Evolutionary conservation across 2,329 filamentous ascomycete genomes (phyloP).

Genomic region (Polychaeton citri): DNA sequence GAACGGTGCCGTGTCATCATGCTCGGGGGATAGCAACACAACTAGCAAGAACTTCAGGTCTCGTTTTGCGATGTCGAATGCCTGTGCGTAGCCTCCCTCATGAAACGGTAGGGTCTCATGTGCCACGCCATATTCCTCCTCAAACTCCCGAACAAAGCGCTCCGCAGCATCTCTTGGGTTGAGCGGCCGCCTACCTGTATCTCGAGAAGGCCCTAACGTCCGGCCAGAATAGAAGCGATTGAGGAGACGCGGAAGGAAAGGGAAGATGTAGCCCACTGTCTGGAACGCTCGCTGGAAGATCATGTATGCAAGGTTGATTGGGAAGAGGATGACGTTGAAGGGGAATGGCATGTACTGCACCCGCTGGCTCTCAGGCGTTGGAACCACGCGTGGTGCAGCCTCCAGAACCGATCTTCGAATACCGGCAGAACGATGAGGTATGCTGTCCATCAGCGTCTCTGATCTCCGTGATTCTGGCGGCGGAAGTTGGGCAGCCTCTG

Average conservation of each 20-base stretch:
- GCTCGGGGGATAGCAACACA: conserved; percentile 77
- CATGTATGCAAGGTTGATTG: conserved; percentile 65
- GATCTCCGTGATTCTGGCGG: conserved; percentile 48
- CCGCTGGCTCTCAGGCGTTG: conserved; percentile 52
- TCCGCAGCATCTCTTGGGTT: conserved; percentile 79
- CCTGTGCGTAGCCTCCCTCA: conserved; percentile 83
- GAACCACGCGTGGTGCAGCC: conserved; percentile 74
- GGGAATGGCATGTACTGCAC: conserved; percentile 61
- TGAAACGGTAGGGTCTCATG: conserved; percentile 59
- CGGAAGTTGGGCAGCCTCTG: conserved; percentile 55
- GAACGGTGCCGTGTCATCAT: conserved; percentile 80
- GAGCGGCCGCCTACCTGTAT: conserved; percentile 55
- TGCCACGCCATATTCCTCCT: conserved; percentile 67
- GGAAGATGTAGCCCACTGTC: conserved; percentile 63
- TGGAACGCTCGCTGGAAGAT: conserved; percentile 57
- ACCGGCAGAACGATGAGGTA: conserved; percentile 22
- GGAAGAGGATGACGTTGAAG: conserved; percentile 64
- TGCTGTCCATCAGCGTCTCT: conserved; percentile 55
- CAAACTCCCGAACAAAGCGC: conserved; percentile 82
- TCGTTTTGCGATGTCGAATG: conserved; percentile 76
- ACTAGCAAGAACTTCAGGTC: conserved; percentile 88
- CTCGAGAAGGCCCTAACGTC: conserved; percentile 42
- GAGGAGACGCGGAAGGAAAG: conserved; percentile 59
- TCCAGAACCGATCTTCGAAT: conserved; percentile 29
- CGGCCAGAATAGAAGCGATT: conserved; percentile 40